A percentile compares a stretch with the other conserved stretches of the same genome.
phyloP scores from a whole-genome alignment of 2,329 filamentous ascomycete species.

The Mycosphaerella sp. region DNA sequence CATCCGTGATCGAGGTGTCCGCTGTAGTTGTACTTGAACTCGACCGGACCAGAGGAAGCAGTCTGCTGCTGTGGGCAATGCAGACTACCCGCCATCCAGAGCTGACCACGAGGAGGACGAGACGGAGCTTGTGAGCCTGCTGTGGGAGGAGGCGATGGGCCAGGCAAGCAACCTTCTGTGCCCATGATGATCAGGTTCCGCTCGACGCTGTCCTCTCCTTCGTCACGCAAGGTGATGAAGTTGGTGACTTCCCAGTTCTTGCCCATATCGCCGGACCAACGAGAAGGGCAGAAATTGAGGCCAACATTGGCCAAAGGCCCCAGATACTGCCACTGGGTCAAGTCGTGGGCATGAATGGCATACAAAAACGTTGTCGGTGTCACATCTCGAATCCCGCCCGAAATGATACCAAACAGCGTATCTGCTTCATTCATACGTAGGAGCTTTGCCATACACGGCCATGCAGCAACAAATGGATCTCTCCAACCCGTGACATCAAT shows the following conservation, averaged over 20 bases:
- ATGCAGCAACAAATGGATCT: conserved; percentile 37
- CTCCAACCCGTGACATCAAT: conserved; percentile 39
- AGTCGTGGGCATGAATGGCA: conserved; percentile 35
- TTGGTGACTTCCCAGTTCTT: conserved; percentile 49
- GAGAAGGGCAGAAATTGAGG: conserved; percentile 36
- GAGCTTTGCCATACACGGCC: conserved; percentile 26
- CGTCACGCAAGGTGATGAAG: conserved; percentile 39
- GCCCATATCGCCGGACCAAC: conserved; percentile 47
- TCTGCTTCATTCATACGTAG: conserved; percentile 15
- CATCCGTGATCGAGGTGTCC: conserved; percentile 46
- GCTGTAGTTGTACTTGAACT: conserved; percentile 36
- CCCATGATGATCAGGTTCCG: conserved; percentile 43
- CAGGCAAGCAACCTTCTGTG: conserved; percentile 39
- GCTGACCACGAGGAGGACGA: conserved; percentile 30
- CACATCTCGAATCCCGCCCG: conserved; percentile 40
- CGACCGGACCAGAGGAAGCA: conserved; percentile 8
- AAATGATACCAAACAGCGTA: conserved; percentile 44
- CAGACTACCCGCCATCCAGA: conserved; percentile 43
- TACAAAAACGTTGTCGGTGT: conserved; percentile 47
- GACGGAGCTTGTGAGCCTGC: conserved; percentile 24
- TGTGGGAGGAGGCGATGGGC: conserved; percentile 7
- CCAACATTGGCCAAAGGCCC: conserved; percentile 40
- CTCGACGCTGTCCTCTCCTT: conserved; percentile 22
- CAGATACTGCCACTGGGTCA: conserved; percentile 43
- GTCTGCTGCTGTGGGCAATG: not conserved